Base-by-base conservation (phyloP, 106 monocot genomes). In the Acorus calamus region DNA sequence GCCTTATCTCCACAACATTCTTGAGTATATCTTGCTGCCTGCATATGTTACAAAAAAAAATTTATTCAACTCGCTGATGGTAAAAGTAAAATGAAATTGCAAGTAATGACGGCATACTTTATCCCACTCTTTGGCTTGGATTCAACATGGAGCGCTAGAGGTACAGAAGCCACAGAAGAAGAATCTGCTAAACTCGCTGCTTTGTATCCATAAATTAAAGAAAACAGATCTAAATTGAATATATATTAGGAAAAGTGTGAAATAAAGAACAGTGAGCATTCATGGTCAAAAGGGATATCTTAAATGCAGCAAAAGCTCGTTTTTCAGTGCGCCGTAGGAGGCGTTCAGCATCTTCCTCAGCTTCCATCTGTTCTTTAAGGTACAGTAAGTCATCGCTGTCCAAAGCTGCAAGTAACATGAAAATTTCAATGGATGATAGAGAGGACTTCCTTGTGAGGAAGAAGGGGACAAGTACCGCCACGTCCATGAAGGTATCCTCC, bases 291-390 rank as follows among this genome's bases (percentile, higher is more conserved):
- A 83, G 72, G 78, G 81, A 84, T 94, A 94, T 94, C 84, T 90
- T 94, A 78, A 94, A 94, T 60, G 94, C 94, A 48, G 89, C 90
- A 80, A 94, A 94, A 46, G 94, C 94, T 42, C 90, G 74, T 59
- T 94, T 94, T 60, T 94, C 94, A 45, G 94, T 94, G 49, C 90
- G 86, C 0, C 90, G 86, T 52, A 94, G 78, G 46, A 94, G 84
- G 43, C 94, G 94, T 80, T 94, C 94, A 11, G 94, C 94, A 74
- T 94, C 94, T 72, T 94, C 84, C 77, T 94, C 94, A 5, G 94
- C 94, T 70, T 94, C 94, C 94, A 94, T 94, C 66, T 94, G 94
- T 68, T 94, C 94, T 74, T 94, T 94, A 10, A 94, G 86, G 69
- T 94, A 94, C 11, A 94, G 80, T 71, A 90, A 72, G 81, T 94